A percentile compares a stretch with the other conserved stretches of the same genome.
Evolutionary conservation across 2,329 filamentous ascomycete genomes (phyloP).

Genomic region (Diaporthe ampelina): DNA sequence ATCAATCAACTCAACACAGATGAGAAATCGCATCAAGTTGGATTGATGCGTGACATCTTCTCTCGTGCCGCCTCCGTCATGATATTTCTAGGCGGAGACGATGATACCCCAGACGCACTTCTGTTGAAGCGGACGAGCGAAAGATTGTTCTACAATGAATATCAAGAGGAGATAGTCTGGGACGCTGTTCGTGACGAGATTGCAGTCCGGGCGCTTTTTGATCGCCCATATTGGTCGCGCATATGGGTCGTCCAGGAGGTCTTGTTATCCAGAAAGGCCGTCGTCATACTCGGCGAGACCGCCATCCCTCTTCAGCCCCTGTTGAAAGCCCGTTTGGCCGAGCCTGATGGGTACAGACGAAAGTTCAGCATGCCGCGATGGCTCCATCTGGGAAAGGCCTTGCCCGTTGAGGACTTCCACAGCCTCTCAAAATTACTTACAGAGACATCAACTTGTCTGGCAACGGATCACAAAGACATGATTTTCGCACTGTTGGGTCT

Average conservation of each 20-base stretch:
- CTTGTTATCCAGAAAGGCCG: neutral
- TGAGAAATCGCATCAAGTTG: neutral
- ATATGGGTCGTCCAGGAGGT: constrained; percentile 1
- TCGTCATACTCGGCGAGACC: neutral
- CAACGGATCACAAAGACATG: neutral
- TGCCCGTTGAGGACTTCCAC: neutral
- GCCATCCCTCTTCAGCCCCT: neutral
- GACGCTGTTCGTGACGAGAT: neutral
- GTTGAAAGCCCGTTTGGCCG: neutral
- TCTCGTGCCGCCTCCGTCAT: neutral
- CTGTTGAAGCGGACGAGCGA: neutral
- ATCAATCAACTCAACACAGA: neutral
- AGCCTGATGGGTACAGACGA: neutral
- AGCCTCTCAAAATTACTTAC: neutral
- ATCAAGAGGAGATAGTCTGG: neutral
- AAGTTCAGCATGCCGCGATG: neutral
- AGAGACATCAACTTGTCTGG: neutral
- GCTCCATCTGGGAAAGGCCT: neutral
- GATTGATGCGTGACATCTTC: constrained; percentile 14
- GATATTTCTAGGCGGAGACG: constrained; percentile 1
- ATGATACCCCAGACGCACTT: neutral
- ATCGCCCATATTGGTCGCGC: neutral
- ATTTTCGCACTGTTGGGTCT: constrained; percentile 1
- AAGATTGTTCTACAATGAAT: neutral
- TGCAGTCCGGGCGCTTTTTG: neutral